Conservation (phyloP, 148 eudicot species). For the Cornus kousa region DNA sequence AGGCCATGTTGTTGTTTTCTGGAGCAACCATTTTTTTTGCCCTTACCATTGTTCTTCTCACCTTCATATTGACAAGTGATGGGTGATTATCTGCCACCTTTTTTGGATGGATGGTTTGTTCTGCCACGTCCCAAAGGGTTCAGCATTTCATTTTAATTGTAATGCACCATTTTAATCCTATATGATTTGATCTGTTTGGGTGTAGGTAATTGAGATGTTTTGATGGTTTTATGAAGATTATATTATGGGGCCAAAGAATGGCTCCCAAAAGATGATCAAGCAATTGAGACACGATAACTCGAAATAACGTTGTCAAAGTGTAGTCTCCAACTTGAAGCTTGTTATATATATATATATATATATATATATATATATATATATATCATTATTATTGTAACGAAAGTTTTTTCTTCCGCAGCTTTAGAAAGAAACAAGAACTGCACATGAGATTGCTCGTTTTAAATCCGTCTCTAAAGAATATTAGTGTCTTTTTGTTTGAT, state of each 20-base stretch:
- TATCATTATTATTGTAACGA: too few species aligned
- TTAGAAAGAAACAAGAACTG: too few species aligned
- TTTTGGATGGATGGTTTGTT: neutral
- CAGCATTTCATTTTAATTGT: neutral
- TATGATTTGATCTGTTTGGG: neutral
- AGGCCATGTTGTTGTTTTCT: conserved; percentile 69
- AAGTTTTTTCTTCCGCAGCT: too few species aligned
- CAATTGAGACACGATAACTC: too few species aligned
- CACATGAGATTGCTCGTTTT: too few species aligned
- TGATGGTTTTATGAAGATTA: neutral
- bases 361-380: too few species aligned
- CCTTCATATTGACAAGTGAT: conserved; percentile 61
- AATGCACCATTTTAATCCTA: neutral
- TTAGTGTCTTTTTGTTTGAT: too few species aligned
- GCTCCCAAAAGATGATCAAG: too few species aligned
- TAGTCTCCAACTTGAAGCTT: too few species aligned
- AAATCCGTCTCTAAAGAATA: too few species aligned
- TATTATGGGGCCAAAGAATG: neutral
- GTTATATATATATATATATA: too few species aligned
- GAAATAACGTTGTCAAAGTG: too few species aligned
- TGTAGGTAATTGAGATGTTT: neutral
- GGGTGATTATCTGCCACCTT: conserved; percentile 39
- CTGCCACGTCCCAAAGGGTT: neutral
- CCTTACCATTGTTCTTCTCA: conserved; percentile 67
- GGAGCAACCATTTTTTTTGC: conserved; percentile 60